These are phyloP conservation scores for Coemansia sp. DNA, from an alignment of 192 early-diverging fungal species.

Conservation along the genomic window DNA sequence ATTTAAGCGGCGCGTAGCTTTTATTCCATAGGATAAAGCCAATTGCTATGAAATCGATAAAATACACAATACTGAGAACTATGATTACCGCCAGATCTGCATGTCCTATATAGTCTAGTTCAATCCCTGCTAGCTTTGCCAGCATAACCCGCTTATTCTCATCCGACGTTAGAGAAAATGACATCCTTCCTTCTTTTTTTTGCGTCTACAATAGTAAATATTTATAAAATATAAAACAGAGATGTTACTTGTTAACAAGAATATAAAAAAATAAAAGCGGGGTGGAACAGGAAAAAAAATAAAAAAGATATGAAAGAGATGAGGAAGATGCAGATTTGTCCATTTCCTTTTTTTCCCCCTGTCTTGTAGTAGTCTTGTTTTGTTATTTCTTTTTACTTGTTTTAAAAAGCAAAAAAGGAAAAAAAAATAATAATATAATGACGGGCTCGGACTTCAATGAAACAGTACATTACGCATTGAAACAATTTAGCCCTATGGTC, in stretches of 20 bases:
- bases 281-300: no score
- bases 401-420: not conserved
- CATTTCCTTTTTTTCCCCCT: not conserved
- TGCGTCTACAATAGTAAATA: not conserved
- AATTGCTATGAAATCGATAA: slow-evolving; percentile 30
- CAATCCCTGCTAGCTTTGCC: slow-evolving; percentile 28
- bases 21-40: slow-evolving; percentile 47
- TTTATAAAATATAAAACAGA: slow-evolving; percentile 4
- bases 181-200: slow-evolving; percentile 10
- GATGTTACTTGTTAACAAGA: not conserved
- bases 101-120: slow-evolving; percentile 46
- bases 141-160: slow-evolving; percentile 27
- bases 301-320: no score
- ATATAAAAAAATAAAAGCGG: no score
- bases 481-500: not conserved
- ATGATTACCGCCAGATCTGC: slow-evolving; percentile 34
- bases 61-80: slow-evolving; percentile 28
- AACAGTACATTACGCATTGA: not conserved
- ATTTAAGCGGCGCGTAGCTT: slow-evolving; percentile 56
- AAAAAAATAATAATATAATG: not conserved
- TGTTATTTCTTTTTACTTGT: not conserved
- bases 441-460: not conserved
- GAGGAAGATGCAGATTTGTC: no score
- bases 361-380: not conserved
- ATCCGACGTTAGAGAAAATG: slow-evolving; percentile 29